A percentile compares a stretch with the other conserved stretches of the same genome.
Conservation (phyloP, 2,329 filamentous ascomycete species). For the Cladosporium sp. region DNA sequence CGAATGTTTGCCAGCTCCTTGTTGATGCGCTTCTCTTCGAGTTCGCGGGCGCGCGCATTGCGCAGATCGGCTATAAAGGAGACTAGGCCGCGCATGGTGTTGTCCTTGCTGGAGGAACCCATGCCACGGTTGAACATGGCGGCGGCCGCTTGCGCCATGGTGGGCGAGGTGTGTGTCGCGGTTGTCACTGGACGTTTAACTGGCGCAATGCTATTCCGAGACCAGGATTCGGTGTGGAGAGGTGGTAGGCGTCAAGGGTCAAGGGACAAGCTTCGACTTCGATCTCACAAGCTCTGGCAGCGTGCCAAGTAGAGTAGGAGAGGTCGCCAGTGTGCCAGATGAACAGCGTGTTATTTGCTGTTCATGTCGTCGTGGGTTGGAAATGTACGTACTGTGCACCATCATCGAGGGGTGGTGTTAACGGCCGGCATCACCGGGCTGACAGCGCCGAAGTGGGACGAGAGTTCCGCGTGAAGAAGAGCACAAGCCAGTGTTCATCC, state of each 20-base stretch:
- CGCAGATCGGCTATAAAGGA: slow-evolving; percentile 97
- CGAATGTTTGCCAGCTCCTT: slow-evolving; percentile 98
- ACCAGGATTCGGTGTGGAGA: neutral
- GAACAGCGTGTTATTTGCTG: no score
- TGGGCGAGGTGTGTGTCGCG: neutral
- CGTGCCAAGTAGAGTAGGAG: no score
- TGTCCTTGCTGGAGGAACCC: slow-evolving; percentile 27
- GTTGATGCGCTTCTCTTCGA: slow-evolving; percentile 99
- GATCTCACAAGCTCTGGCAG: no score
- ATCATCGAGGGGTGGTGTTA: no score
- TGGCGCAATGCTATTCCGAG: neutral
- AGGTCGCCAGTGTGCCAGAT: no score
- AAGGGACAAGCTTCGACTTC: neutral
- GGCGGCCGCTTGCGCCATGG: slow-evolving; percentile 22
- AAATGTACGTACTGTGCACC: no score
- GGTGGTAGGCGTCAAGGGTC: neutral
- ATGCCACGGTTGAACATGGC: slow-evolving; percentile 32
- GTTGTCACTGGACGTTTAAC: neutral
- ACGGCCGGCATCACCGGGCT: no score
- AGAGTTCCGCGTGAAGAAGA: no score
- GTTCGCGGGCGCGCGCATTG: slow-evolving; percentile 87
- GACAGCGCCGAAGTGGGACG: no score
- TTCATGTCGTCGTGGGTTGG: no score
- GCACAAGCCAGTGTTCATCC: no score
- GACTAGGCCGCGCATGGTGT: slow-evolving; percentile 61